Evolutionary conservation across 345 rosid genomes (phyloP).

Genomic region (Ricinus communis): DNA sequence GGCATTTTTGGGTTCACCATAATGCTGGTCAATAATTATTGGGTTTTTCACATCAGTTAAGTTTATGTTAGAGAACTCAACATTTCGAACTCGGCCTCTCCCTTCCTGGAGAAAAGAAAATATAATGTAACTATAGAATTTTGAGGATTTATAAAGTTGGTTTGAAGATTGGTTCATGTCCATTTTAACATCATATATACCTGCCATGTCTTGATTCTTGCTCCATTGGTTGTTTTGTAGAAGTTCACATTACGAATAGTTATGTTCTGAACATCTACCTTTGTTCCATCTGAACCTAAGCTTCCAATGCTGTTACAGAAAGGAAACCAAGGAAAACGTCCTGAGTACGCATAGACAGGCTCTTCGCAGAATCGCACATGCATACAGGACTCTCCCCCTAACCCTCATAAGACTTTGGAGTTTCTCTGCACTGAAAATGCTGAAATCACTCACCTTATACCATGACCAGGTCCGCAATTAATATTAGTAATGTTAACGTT

Average conservation of each 20-base stretch:
- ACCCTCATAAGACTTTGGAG: no score
- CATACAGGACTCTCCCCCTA: no score
- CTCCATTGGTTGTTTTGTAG: constrained; percentile 34
- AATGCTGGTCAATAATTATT: constrained; percentile 33
- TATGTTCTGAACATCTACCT: constrained; percentile 29
- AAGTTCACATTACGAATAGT: constrained; percentile 21
- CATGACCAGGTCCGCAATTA: constrained; percentile 50
- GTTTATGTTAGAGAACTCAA: constrained; percentile 27
- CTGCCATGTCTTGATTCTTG: constrained; percentile 43
- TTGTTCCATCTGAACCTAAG: constrained; percentile 37
- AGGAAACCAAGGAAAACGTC: not conserved
- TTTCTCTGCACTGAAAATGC: not conserved
- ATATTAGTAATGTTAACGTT: constrained; percentile 26
- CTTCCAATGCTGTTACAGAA: constrained; percentile 36
- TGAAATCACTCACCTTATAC: constrained; percentile 35
- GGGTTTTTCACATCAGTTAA: constrained; percentile 25
- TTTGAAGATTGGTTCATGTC: no score
- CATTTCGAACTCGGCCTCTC: constrained; percentile 19
- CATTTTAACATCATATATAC: constrained; percentile 3
- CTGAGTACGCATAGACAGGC: no score
- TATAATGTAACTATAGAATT: no score
- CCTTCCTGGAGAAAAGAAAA: constrained; percentile 17
- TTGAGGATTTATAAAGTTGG: no score
- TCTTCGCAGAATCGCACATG: no score
- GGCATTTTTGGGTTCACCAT: constrained; percentile 8